Conservation (phyloP, 148 eudicot genomes). For the Selenicereus undatus region DNA sequence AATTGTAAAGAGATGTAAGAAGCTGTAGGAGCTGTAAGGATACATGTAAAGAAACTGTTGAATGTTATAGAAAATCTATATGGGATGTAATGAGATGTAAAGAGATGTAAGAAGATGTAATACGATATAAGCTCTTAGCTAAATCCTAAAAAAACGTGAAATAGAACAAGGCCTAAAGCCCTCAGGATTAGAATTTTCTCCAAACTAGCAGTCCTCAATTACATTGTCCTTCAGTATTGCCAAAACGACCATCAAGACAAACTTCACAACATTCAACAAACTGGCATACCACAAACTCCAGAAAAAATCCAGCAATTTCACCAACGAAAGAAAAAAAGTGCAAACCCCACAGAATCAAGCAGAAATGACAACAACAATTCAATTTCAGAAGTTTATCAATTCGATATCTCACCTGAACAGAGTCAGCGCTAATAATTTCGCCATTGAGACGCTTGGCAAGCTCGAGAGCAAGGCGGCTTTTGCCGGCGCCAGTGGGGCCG, state of each 20-base stretch:
- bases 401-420: constrained; percentile 64
- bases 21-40: no score
- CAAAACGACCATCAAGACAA: background rate
- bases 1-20: no score
- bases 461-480: constrained; percentile 78
- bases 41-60: no score
- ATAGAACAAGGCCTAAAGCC: background rate
- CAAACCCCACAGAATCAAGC: background rate
- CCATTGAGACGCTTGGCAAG: constrained; percentile 86
- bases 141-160: no score
- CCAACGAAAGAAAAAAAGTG: background rate
- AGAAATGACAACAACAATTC: background rate
- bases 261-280: no score
- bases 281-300: no score
- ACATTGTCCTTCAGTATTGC: background rate
- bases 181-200: background rate
- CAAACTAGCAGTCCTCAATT: background rate
- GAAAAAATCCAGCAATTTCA: background rate
- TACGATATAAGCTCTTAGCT: no score
- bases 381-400: background rate
- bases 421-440: constrained; percentile 91
- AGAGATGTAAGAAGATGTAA: no score
- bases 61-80: no score
- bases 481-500: constrained; percentile 95
- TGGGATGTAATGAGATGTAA: no score